Conservation (phyloP, 2,329 filamentous ascomycete species). For the Pseudogymnoascus sp. region DNA sequence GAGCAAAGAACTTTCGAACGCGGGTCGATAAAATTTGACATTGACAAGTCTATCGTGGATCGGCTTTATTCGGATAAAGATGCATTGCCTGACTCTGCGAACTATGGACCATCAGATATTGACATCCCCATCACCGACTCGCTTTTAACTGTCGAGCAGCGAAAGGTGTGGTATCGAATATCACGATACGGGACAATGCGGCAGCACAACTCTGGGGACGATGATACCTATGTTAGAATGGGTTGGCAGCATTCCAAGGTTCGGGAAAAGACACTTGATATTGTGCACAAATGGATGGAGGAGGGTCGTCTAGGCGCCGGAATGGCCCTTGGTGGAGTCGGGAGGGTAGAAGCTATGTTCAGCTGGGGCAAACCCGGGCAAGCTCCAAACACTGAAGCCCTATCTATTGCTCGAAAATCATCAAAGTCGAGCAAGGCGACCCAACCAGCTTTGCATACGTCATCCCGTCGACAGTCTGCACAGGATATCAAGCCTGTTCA, state of each 20-base stretch:
- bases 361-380: slow-evolving; percentile 38
- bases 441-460: neutral
- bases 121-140: slow-evolving; percentile 33
- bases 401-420: neutral
- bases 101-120: slow-evolving; percentile 19
- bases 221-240: slow-evolving; percentile 51
- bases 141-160: slow-evolving; percentile 46
- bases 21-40: slow-evolving; percentile 21
- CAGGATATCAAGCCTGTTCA: neutral
- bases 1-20: slow-evolving; percentile 13
- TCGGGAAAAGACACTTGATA: slow-evolving; percentile 45
- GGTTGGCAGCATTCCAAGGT: slow-evolving; percentile 48
- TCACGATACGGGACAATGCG: slow-evolving; percentile 51
- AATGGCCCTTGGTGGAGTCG: slow-evolving; percentile 36
- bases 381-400: neutral
- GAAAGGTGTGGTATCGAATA: slow-evolving; percentile 57
- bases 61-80: slow-evolving; percentile 24
- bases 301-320: slow-evolving; percentile 51
- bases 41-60: slow-evolving; percentile 22
- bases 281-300: slow-evolving; percentile 58
- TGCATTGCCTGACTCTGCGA: neutral
- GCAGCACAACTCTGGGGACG: slow-evolving; percentile 47
- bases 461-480: neutral
- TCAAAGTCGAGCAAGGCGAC: neutral
- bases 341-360: slow-evolving; percentile 45